phyloP scores from a whole-genome alignment of 2,329 filamentous ascomycete genomes.

The Rhynchosporium graminicola region DNA sequence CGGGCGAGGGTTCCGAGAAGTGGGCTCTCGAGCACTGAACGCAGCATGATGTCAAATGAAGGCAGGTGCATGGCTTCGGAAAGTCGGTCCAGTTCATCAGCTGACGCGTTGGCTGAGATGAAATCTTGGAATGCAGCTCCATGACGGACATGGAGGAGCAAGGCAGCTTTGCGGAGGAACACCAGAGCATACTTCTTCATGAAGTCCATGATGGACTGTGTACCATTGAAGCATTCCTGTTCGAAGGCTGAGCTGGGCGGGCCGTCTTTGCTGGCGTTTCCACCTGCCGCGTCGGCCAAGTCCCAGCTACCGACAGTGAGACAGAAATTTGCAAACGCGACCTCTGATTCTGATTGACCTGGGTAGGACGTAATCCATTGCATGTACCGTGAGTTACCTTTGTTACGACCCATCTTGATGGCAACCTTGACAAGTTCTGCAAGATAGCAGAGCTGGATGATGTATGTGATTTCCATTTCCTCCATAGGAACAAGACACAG shows the following conservation, averaged over 20 bases:
- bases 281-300: slow-evolving; percentile 8
- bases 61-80: slow-evolving; percentile 75
- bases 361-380: slow-evolving; percentile 27
- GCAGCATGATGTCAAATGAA: slow-evolving; percentile 73
- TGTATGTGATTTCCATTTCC: slow-evolving; percentile 72
- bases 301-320: slow-evolving; percentile 26
- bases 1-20: slow-evolving; percentile 49
- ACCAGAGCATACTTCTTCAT: slow-evolving; percentile 82
- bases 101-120: slow-evolving; percentile 61
- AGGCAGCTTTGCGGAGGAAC: slow-evolving; percentile 81
- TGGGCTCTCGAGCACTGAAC: slow-evolving; percentile 39
- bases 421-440: slow-evolving; percentile 87
- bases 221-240: slow-evolving; percentile 54
- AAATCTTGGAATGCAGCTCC: slow-evolving; percentile 83
- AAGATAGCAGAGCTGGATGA: slow-evolving; percentile 84
- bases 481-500: slow-evolving; percentile 69
- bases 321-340: slow-evolving; percentile 35
- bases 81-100: slow-evolving; percentile 80
- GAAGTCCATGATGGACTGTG: slow-evolving; percentile 58
- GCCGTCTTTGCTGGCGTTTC: slow-evolving; percentile 25
- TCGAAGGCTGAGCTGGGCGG: slow-evolving; percentile 52
- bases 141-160: slow-evolving; percentile 85
- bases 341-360: slow-evolving; percentile 9
- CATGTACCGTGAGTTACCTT: slow-evolving; percentile 53
- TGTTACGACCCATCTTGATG: slow-evolving; percentile 57